Evolutionary conservation across 73 alveolate species (phyloP).

Genomic region (Paramecium bursaria): DNA sequence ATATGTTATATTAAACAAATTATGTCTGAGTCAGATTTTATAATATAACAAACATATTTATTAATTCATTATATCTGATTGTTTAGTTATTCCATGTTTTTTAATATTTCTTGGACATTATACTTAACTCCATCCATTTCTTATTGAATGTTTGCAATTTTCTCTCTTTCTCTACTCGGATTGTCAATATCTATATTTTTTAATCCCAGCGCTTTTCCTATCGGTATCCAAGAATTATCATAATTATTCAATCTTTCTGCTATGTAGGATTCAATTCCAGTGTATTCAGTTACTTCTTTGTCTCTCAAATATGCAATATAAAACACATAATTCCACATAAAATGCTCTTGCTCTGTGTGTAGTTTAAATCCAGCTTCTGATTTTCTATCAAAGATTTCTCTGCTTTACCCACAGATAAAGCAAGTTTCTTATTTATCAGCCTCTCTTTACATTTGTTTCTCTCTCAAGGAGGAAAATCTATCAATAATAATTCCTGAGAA

Average conservation of each 20-base stretch:
- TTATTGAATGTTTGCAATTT: not conserved
- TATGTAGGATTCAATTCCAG: slow-evolving; percentile 95
- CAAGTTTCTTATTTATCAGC: slow-evolving; percentile 83
- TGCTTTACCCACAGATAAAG: slow-evolving; percentile 83
- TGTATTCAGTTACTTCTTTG: slow-evolving; percentile 92
- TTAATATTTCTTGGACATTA: not conserved
- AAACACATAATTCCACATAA: slow-evolving; percentile 90
- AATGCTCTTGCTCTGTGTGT: slow-evolving; percentile 91
- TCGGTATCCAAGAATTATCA: slow-evolving; percentile 93
- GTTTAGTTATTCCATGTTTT: not conserved
- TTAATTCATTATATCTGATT: no score
- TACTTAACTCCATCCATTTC: slow-evolving; percentile 34
- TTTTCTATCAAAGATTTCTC: slow-evolving; percentile 71
- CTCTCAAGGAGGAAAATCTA: slow-evolving; percentile 94
- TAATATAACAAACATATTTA: no score
- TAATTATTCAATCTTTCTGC: slow-evolving; percentile 82
- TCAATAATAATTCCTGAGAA: slow-evolving; percentile 97
- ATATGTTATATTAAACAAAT: no score
- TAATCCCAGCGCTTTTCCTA: slow-evolving; percentile 69
- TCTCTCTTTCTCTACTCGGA: slow-evolving; percentile 30
- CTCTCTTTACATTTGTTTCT: slow-evolving; percentile 74
- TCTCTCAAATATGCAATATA: slow-evolving; percentile 88
- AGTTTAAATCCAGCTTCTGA: slow-evolving; percentile 70
- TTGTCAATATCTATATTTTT: slow-evolving; percentile 56
- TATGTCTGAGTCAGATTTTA: no score